These are phyloP conservation scores for Phytophthora hibernalis DNA, from an alignment of 352 stramenopile genomes.

Conservation along the genomic window DNA sequence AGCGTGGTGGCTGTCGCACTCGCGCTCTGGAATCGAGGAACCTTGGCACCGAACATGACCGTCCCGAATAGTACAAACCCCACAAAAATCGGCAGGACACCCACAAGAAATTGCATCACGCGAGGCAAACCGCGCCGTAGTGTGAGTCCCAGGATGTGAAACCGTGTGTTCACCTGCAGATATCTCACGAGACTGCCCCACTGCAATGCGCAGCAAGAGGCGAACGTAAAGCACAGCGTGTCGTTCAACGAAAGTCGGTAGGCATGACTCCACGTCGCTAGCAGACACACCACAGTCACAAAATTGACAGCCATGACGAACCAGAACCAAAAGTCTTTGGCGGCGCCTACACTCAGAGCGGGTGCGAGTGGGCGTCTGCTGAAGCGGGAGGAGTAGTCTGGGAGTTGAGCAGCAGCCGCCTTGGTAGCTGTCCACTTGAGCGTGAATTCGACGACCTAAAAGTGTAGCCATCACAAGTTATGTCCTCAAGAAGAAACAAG, in stretches of 20 bases:
- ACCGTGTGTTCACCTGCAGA: conserved; percentile 68
- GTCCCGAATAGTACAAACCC: conserved; percentile 88
- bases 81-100: conserved; percentile 86
- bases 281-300: conserved; percentile 54
- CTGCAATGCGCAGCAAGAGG: conserved; percentile 70
- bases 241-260: conserved; percentile 66
- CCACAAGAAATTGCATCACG: conserved; percentile 81
- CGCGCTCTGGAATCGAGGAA: conserved; percentile 77
- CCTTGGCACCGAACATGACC: conserved; percentile 86
- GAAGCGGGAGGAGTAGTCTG: neutral
- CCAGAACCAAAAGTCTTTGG: conserved; percentile 77
- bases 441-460: conserved; percentile 49
- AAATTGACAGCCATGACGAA: conserved; percentile 61
- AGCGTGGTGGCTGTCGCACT: conserved; percentile 77
- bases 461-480: neutral
- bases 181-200: conserved; percentile 84
- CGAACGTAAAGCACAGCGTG: conserved; percentile 65
- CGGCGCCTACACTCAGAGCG: conserved; percentile 25
- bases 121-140: conserved; percentile 70
- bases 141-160: conserved; percentile 84
- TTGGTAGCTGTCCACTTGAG: conserved; percentile 50
- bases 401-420: conserved; percentile 17
- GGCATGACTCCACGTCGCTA: conserved; percentile 60
- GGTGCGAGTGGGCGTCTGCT: conserved; percentile 15
- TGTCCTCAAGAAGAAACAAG: neutral